A percentile compares a stretch with the other conserved stretches of the same genome.
phyloP scores from a whole-genome alignment of 805 yeast species.

The Metahyphopichia silvanorum region DNA sequence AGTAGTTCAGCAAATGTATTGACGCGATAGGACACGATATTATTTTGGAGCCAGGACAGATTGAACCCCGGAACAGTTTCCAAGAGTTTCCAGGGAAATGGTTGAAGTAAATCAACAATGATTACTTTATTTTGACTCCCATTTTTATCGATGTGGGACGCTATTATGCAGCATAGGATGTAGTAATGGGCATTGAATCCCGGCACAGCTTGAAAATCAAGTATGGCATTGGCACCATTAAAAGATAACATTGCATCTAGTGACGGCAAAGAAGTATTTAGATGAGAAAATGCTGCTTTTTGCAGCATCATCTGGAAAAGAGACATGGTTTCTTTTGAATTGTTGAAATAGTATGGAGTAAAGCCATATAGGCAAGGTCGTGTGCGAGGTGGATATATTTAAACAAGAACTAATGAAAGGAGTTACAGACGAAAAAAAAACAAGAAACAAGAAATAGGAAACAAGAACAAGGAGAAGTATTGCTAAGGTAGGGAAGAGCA shows the following conservation, averaged over 20 bases:
- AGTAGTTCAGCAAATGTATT: slow-evolving; percentile 27
- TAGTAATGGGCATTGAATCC: slow-evolving; percentile 18
- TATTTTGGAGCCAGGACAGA: slow-evolving; percentile 14
- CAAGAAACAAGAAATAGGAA: too few species aligned
- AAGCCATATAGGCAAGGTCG: neutral
- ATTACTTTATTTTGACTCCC: slow-evolving; percentile 14
- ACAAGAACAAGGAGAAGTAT: too few species aligned
- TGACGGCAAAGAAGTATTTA: slow-evolving; percentile 25
- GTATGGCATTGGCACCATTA: slow-evolving; percentile 7
- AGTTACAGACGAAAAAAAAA: too few species aligned
- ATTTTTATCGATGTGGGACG: slow-evolving; percentile 21
- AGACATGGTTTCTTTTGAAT: slow-evolving; percentile 14
- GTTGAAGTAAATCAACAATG: slow-evolving; percentile 27
- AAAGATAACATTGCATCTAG: slow-evolving; percentile 22
- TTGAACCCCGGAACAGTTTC: slow-evolving; percentile 16
- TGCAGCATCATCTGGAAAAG: slow-evolving; percentile 27
- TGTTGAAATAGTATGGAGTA: too few species aligned
- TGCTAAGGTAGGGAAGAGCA: too few species aligned
- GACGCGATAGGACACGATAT: slow-evolving; percentile 12
- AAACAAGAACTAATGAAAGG: too few species aligned
- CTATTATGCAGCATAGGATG: slow-evolving; percentile 19
- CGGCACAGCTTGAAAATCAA: slow-evolving; percentile 40
- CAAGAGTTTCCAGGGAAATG: slow-evolving; percentile 27
- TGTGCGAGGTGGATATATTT: too few species aligned
- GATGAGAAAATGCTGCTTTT: slow-evolving; percentile 19